These are phyloP conservation scores for Mycena floridula DNA, from an alignment of 768 basidiomycete species.

Conservation along the genomic window DNA sequence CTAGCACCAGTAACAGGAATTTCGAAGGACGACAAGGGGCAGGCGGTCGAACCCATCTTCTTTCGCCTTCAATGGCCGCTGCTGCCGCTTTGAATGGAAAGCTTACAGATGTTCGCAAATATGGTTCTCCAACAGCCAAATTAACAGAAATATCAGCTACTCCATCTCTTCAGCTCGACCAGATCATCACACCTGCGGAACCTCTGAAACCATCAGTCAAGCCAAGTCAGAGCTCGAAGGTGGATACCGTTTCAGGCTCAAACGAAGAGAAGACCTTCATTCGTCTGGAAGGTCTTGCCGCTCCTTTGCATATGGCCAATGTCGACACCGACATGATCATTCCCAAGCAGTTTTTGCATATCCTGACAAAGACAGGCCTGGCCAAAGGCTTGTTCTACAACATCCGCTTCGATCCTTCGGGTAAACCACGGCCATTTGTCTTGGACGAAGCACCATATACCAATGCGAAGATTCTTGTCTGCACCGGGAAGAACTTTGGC, in stretches of 20 bases:
- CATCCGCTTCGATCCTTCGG: slow-evolving; percentile 44
- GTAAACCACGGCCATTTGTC: slow-evolving; percentile 49
- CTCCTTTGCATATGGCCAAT: slow-evolving; percentile 44
- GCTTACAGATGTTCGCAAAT: slow-evolving; percentile 51
- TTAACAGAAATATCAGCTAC: slow-evolving; percentile 47
- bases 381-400: slow-evolving; percentile 52
- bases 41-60: slow-evolving; percentile 56
- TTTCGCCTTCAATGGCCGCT: slow-evolving; percentile 63
- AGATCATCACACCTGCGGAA: slow-evolving; percentile 28
- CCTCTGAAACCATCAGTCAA: slow-evolving; percentile 18
- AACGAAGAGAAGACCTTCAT: slow-evolving; percentile 30
- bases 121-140: slow-evolving; percentile 36
- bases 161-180: slow-evolving; percentile 41
- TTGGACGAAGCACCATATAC: slow-evolving; percentile 51
- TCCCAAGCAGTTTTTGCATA: slow-evolving; percentile 64
- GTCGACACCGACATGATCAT: slow-evolving; percentile 65
- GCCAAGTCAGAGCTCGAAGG: slow-evolving; percentile 9
- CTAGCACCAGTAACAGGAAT: slow-evolving; percentile 62
- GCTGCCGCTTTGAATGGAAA: slow-evolving; percentile 56
- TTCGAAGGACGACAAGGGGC: slow-evolving; percentile 61
- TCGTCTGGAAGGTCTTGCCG: slow-evolving; percentile 42
- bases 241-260: slow-evolving; percentile 14
- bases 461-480: slow-evolving; percentile 46
- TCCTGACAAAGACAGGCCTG: slow-evolving; percentile 56
- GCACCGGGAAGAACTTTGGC: slow-evolving; percentile 56